phyloP scores from a whole-genome alignment of 1,139 yeast species.

The Hyphopichia khmerensis region DNA sequence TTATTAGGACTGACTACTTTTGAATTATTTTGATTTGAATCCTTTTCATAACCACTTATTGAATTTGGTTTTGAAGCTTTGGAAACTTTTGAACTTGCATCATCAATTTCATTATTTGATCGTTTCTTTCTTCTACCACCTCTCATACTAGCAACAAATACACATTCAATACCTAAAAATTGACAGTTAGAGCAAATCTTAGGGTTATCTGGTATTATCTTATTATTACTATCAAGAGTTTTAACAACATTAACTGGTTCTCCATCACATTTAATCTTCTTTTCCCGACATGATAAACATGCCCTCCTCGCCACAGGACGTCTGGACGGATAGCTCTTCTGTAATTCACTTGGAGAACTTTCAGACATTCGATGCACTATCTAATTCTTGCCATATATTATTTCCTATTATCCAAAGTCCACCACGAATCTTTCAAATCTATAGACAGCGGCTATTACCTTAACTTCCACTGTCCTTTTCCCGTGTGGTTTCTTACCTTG shows the following conservation, averaged over 20 bases:
- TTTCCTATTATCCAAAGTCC: too few species aligned
- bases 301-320: conserved; percentile 56
- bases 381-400: too few species aligned
- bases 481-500: too few species aligned
- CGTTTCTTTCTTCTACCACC: conserved; percentile 56
- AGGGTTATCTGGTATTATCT: conserved; percentile 16
- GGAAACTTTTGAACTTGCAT: background rate
- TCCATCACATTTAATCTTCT: conserved; percentile 65
- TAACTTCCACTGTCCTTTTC: too few species aligned
- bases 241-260: conserved; percentile 32
- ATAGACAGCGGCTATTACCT: too few species aligned
- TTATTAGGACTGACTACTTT: background rate
- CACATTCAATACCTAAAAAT: conserved; percentile 49
- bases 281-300: conserved; percentile 60
- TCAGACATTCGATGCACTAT: background rate
- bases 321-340: conserved; percentile 7
- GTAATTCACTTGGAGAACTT: background rate
- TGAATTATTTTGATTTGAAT: background rate
- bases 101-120: background rate
- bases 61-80: conserved; percentile 1
- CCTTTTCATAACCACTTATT: background rate
- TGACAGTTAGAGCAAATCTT: conserved; percentile 51
- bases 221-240: conserved; percentile 14
- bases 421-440: too few species aligned
- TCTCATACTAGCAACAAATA: conserved; percentile 57